Evolutionary conservation across 2,329 filamentous ascomycete genomes (phyloP), one percentile per base, ranked within the genome.

Genomic region (Fusarium chlamydosporum): DNA sequence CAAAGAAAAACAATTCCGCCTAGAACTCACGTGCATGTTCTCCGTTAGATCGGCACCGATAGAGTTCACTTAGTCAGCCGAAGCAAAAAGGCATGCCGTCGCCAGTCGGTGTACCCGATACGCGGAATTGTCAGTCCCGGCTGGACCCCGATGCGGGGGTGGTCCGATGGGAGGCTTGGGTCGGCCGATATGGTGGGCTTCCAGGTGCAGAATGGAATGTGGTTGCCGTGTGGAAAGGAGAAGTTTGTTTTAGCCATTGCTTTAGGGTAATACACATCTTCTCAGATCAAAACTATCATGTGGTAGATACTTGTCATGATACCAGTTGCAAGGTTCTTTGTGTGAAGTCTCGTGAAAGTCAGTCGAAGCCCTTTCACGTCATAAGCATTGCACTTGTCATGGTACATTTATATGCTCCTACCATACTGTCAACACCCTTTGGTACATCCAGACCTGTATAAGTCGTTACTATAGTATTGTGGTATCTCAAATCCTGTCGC

Each of bases 401-500:
- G n/a, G n/a, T n/a, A n/a, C n/a, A n/a, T n/a, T n/a, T n/a, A n/a
- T n/a, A n/a, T n/a, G n/a, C n/a, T n/a, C n/a, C n/a, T n/a, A n/a
- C n/a, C n/a, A n/a, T n/a, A n/a, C n/a, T n/a, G n/a, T n/a, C n/a
- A 23, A 29, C 26, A 51, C 35, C 18, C 9, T 31, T 33, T 48
- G 40, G 3, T 27, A 29, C 20, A 38, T 38, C 35, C 9, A 40
- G 45, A 18, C 43, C 37, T 65, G 27, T 37, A 58, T 55, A 48
- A 47, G 47, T 50, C 50, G 12, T 61, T 50, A 23, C 23, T 23
- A 23, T 23, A 4, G 23, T 23, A 66, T 53, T 47, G 50, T 61
- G 66, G 54, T 67, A 63, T 53, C 64, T 51, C 37, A 46, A 57
- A 45, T 43, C 43, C 34, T 41, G 58, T 41, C 51, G 42, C 56